Evolutionary conservation across 306 rosid genomes (phyloP).

Genomic region (Notholithocarpus densiflorus): DNA sequence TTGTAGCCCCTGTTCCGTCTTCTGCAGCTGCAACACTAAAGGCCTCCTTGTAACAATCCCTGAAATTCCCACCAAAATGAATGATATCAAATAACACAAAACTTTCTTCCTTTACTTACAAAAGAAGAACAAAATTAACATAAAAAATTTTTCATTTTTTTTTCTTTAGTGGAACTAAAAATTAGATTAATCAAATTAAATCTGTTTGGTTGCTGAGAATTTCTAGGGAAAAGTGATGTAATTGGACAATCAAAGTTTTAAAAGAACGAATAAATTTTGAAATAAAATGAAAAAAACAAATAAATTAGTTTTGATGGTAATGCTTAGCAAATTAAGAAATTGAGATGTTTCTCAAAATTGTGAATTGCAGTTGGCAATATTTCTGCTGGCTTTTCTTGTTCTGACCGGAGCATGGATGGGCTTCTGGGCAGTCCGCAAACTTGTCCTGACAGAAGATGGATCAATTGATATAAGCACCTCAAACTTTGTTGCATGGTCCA

Average conservation of each 20-base stretch:
- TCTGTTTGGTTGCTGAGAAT: not conserved
- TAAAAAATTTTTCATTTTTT: not conserved
- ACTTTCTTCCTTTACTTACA: not conserved
- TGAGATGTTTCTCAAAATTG: too few relatives aligned
- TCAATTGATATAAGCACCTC: too few relatives aligned
- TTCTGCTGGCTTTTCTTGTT: too few relatives aligned
- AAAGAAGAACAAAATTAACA: not conserved
- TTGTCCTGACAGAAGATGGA: too few relatives aligned
- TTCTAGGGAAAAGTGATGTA: not conserved
- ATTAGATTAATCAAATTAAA: not conserved
- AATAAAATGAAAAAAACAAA: not conserved
- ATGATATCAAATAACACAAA: constrained; percentile 8
- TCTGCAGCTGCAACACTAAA: constrained; percentile 78
- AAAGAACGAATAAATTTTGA: not conserved
- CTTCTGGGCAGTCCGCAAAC: too few relatives aligned
- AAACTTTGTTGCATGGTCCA: too few relatives aligned
- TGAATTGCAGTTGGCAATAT: too few relatives aligned
- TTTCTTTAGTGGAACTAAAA: not conserved
- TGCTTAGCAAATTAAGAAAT: too few relatives aligned
- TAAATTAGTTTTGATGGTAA: not conserved
- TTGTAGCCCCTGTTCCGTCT: constrained; percentile 46
- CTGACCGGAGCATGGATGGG: too few relatives aligned
- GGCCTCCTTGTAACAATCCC: constrained; percentile 98
- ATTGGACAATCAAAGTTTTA: not conserved
- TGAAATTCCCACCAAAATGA: constrained; percentile 30